Evolutionary conservation across 2,329 filamentous ascomycete genomes (phyloP).

Genomic region (Aspergillus pseudotamarii): DNA sequence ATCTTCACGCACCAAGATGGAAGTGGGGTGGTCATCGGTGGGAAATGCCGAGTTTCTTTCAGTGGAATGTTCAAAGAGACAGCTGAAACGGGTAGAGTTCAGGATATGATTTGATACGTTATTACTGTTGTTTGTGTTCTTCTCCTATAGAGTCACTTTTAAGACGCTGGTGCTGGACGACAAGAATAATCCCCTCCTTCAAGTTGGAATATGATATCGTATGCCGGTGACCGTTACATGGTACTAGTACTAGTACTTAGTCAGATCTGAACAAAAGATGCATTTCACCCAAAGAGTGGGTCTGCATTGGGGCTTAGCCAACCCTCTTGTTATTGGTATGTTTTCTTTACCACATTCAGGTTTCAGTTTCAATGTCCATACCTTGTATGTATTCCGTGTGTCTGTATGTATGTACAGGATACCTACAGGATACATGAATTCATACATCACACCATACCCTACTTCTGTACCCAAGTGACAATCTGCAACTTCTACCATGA

Average conservation of each 20-base stretch:
- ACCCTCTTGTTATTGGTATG: constrained; percentile 30
- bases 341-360: neutral
- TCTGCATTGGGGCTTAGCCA: constrained; percentile 36
- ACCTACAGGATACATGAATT: neutral
- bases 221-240: neutral
- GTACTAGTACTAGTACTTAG: neutral
- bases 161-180: neutral
- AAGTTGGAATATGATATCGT: neutral
- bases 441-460: neutral
- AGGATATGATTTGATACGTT: neutral
- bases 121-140: neutral
- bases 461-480: neutral
- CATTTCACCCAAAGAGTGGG: constrained; percentile 23
- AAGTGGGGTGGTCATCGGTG: constrained; percentile 8
- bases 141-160: neutral
- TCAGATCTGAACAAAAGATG: constrained; percentile 9
- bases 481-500: neutral
- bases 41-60: neutral
- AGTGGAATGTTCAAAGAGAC: neutral
- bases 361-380: constrained; percentile 22
- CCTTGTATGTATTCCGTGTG: neutral
- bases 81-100: constrained; percentile 1
- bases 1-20: constrained; percentile 19
- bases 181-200: neutral
- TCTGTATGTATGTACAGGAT: neutral